These are phyloP conservation scores for Apophysomyces trapeziformis DNA, from an alignment of 371 early-diverging fungal genomes.

Conservation along the genomic window DNA sequence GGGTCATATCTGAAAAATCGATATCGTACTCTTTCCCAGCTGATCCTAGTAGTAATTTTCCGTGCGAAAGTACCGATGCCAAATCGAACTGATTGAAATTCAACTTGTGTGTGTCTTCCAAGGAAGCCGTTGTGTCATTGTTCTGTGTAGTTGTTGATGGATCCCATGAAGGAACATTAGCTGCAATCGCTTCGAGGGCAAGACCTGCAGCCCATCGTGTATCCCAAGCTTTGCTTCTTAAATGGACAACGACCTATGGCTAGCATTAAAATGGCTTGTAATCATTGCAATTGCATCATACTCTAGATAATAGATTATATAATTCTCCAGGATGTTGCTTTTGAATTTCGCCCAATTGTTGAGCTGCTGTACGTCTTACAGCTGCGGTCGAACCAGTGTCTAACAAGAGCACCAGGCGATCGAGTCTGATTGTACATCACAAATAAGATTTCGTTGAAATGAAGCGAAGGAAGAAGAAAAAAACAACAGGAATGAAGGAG, in stretches of 20 bases:
- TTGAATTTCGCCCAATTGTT: conserved; percentile 94
- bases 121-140: conserved; percentile 13
- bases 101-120: conserved; percentile 53
- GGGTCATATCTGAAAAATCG: conserved; percentile 79
- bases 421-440: conserved; percentile 66
- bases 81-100: conserved; percentile 85
- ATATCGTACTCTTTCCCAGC: conserved; percentile 93
- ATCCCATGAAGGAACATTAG: conserved; percentile 86
- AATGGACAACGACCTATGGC: conserved; percentile 78
- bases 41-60: conserved; percentile 84
- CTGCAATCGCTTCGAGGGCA: conserved; percentile 90
- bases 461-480: not conserved
- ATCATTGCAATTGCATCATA: conserved; percentile 33
- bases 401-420: conserved; percentile 90
- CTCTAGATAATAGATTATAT: conserved; percentile 83
- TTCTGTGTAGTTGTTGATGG: conserved; percentile 38
- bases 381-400: conserved; percentile 92
- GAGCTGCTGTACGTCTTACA: conserved; percentile 90
- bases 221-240: conserved; percentile 92
- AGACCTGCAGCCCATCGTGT: conserved; percentile 94
- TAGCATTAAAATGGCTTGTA: not conserved
- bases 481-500: conserved; percentile 8
- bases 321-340: conserved; percentile 93
- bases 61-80: conserved; percentile 76
- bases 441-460: not conserved